Evolutionary conservation across 2,329 filamentous ascomycete species (phyloP), one percentile per base, ranked within the genome.

Genomic region (Aschersonia sp.): DNA sequence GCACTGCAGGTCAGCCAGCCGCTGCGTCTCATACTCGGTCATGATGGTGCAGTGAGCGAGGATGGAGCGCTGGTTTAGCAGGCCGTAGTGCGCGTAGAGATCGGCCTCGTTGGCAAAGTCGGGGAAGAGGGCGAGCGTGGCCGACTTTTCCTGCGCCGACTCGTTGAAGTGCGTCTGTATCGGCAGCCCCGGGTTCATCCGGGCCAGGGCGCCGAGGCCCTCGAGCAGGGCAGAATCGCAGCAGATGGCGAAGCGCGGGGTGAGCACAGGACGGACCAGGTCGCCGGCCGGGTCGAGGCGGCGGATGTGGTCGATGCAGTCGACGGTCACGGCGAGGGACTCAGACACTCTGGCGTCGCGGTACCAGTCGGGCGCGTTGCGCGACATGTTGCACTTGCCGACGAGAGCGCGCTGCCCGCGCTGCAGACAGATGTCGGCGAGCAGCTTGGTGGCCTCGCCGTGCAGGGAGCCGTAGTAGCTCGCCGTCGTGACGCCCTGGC

Each of bases 101-200:
- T 81, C 76, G 0, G 70, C 75, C 58, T 83, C 79, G 47, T 68
- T 76, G 2, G 56, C 53, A 45, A 78, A 78, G 1, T 67, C 59
- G 0, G 77, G 76, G 53, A 81, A 83, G 2, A 83, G 61, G 1
- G 66, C 58, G 6, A 59, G 61, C 0, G 79, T 83, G 22, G 71
- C 69, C 1, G 64, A 53, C 47, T 80, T 76, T 58, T 83, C 79
- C 50, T 79, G 72, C 54, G 70, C 65, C 0, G 79, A 77, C 56
- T 83, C 79, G 58, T 81, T 77, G 64, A 83, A 82, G 57, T 83
- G 80, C 4, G 79, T 83, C 60, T 84, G 79, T 33, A 85, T 73
- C 0, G 75, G 67, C 22, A 83, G 56, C 1, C 68, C 58, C 0
- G 64, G 63, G 48, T 81, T 66, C 8, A 64, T 53, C 4, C 55